phyloP scores from a whole-genome alignment of 495 filamentous ascomycete genomes.

The Penicillium flavigenum region DNA sequence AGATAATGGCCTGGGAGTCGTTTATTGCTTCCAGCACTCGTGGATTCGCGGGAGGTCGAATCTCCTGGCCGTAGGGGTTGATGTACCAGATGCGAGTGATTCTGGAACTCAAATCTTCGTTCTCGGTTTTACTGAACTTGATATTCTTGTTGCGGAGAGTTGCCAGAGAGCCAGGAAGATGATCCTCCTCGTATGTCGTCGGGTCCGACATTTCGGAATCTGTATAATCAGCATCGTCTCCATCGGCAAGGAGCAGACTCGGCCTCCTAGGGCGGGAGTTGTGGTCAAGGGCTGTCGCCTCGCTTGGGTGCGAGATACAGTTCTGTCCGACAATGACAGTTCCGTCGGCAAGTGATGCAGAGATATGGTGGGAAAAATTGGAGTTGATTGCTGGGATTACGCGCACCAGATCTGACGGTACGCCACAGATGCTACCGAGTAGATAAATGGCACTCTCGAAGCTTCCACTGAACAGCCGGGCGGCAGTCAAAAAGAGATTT shows the following conservation, averaged over 20 bases:
- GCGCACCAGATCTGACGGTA: constrained; percentile 64
- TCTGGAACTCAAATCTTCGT: constrained; percentile 69
- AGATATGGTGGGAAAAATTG: constrained; percentile 93
- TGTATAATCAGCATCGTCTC: constrained; percentile 59
- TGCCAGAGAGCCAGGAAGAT: constrained; percentile 80
- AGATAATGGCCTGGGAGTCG: constrained; percentile 67
- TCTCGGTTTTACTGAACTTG: constrained; percentile 68
- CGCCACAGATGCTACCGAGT: constrained; percentile 74
- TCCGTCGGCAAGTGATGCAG: constrained; percentile 73
- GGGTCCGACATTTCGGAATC: constrained; percentile 57
- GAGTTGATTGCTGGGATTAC: constrained; percentile 90
- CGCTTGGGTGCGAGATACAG: constrained; percentile 82
- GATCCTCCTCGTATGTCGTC: constrained; percentile 68
- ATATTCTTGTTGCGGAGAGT: constrained; percentile 77
- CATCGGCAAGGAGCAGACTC: constrained; percentile 45
- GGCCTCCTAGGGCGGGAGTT: constrained; percentile 32
- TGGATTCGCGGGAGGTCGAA: constrained; percentile 75
- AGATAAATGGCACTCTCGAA: constrained; percentile 83
- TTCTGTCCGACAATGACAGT: constrained; percentile 88
- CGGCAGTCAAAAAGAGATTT: constrained; percentile 87
- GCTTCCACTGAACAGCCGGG: constrained; percentile 75
- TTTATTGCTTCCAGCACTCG: constrained; percentile 68
- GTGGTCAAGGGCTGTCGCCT: constrained; percentile 49
- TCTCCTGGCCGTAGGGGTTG: constrained; percentile 92
- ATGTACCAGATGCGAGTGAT: constrained; percentile 94